These are phyloP conservation scores for Lipomyces sp. DNA, from an alignment of 805 yeast genomes.

Conservation along the genomic window DNA sequence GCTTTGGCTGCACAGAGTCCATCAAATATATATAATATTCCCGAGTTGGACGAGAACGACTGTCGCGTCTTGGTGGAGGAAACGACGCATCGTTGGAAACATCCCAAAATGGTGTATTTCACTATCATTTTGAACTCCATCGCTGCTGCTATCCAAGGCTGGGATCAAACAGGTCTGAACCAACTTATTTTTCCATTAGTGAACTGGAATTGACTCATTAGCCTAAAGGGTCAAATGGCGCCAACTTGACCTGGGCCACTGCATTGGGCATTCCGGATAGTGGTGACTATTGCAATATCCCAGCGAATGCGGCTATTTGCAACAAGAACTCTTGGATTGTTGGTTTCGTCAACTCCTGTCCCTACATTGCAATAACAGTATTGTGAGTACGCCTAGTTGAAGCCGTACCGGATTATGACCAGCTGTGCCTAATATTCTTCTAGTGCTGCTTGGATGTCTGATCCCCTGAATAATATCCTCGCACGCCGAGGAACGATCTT, in stretches of 20 bases:
- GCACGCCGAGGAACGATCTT: conserved; percentile 69
- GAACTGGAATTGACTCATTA: conserved; percentile 50
- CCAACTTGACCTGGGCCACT: conserved; percentile 56
- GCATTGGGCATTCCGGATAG: conserved; percentile 29
- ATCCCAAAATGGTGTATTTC: conserved; percentile 49
- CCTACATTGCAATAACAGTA: conserved; percentile 52
- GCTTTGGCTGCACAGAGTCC: conserved; percentile 64
- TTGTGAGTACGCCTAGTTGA: neutral
- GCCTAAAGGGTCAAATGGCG: conserved; percentile 56
- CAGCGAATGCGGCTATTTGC: conserved; percentile 41
- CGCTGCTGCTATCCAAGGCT: conserved; percentile 73
- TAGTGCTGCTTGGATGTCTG: conserved; percentile 62
- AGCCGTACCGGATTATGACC: conserved; percentile 57
- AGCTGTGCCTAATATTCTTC: no score
- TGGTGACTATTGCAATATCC: neutral
- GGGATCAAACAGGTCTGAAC: conserved; percentile 73
- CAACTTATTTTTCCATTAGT: conserved; percentile 56
- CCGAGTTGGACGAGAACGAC: conserved; percentile 48
- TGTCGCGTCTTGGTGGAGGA: conserved; percentile 49
- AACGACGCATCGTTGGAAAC: conserved; percentile 54
- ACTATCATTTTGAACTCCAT: conserved; percentile 64
- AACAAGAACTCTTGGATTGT: conserved; percentile 48
- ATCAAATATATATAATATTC: conserved; percentile 48
- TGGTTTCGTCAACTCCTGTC: conserved; percentile 69
- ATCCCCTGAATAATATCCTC: conserved; percentile 54